Evolutionary conservation across 805 yeast genomes (phyloP).

Genomic region (Zygosaccharomyces kombuchaensis): DNA sequence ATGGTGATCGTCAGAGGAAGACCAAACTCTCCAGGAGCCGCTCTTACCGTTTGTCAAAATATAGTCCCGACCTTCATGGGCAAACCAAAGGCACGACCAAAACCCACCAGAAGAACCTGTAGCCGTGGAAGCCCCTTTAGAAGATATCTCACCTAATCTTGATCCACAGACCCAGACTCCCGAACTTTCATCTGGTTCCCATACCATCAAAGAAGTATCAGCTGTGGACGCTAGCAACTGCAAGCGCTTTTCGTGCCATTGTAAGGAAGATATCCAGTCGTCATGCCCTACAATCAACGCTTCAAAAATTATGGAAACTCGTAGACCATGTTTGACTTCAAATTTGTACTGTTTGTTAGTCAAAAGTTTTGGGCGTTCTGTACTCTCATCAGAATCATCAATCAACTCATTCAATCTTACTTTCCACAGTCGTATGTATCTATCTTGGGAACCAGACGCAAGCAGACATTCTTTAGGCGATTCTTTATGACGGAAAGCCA

Average conservation of each 20-base stretch:
- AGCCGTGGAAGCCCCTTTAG: conserved; percentile 97
- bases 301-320: conserved; percentile 70
- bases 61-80: conserved; percentile 39
- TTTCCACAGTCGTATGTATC: conserved; percentile 89
- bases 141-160: conserved; percentile 85
- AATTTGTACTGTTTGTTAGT: conserved; percentile 73
- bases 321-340: conserved; percentile 32
- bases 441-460: conserved; percentile 90
- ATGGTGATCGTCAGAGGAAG: conserved; percentile 31
- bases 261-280: conserved; percentile 87
- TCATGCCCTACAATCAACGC: conserved; percentile 97
- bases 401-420: conserved; percentile 51
- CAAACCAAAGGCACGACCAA: conserved; percentile 69
- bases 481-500: conserved; percentile 51
- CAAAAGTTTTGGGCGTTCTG: conserved; percentile 46
- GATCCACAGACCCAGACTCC: conserved; percentile 86
- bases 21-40: conserved; percentile 87
- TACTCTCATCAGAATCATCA: conserved; percentile 50
- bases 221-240: conserved; percentile 81
- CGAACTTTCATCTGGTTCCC: conserved; percentile 83
- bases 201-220: conserved; percentile 87
- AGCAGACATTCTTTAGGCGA: conserved; percentile 52
- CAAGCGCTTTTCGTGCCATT: conserved; percentile 63
- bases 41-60: conserved; percentile 84
- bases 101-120: conserved; percentile 88